Evolutionary conservation across 1,139 yeast genomes (phyloP), one percentile per base, ranked within the genome.

Genomic region (Sugiyamaella neomexicana): DNA sequence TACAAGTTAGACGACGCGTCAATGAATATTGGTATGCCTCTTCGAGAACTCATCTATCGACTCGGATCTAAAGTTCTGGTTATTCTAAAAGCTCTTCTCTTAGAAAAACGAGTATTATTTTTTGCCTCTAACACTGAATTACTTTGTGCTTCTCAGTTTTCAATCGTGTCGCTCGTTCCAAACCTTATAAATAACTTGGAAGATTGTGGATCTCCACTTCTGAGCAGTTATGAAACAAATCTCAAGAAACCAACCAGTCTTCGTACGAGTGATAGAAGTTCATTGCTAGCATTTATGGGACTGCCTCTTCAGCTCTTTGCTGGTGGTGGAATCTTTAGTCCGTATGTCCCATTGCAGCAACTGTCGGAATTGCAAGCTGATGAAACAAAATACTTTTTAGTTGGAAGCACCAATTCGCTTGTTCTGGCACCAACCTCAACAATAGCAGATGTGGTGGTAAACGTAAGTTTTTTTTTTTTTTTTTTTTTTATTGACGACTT

Each of bases 291-390:
- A 41, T 93, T 89, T 67, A 81, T 89, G 69, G 99, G 99, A 0
- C 75, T 93, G 43, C 99, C 99, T 0, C 74, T 93, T 52, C 93
- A 87, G 63, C 72, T 90, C 1, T 93, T 93, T 72, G 89, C 90
- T 9, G 81, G 83, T 62, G 95, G 95, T 39, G 89, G 96, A 2
- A 79, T 91, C 60, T 91, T 95, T 78, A 86, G 88, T 61, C 98
- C 99, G 0, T 93, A 91, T 69, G 80, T 91, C 20, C 96, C 99
- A 0, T 74, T 93, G 52, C 99, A 91, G 69, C 98, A 91, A 67
- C 74, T 93, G 55, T 86, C 86, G 54, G 91, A 88, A 62, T 75
- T 93, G 53, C 77, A 76, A 38, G 77, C 80, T 32, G 74, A 77
- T 1, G 80, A 77, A 45, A 79, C 91, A 0, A 75, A 78, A 53